phyloP scores from a whole-genome alignment of 179 eudicot species.

The Spinacia oleracea region DNA sequence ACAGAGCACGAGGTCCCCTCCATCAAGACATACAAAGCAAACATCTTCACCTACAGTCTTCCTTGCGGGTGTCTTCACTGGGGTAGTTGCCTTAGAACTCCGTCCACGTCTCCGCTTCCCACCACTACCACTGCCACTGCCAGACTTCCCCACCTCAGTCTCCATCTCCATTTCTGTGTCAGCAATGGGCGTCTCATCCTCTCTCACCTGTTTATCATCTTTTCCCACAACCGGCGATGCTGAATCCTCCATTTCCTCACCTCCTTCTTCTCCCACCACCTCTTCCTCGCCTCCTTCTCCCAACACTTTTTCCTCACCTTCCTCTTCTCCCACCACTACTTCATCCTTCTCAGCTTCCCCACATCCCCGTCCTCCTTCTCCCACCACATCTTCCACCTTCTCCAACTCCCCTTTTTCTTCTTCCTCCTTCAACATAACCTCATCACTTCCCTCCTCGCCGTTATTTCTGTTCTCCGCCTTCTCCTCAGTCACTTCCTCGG shows the following conservation, averaged over 20 bases:
- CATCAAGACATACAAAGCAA: constrained; percentile 96
- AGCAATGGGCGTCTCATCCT: constrained; percentile 26
- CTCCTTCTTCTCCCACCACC: constrained; percentile 11
- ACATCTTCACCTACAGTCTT: constrained; percentile 85
- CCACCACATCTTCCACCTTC: constrained; percentile 6
- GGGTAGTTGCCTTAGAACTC: constrained; percentile 34
- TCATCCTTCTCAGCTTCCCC: background rate
- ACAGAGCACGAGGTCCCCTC: constrained; percentile 94
- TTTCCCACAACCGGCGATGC: constrained; percentile 5
- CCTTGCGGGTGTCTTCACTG: constrained; percentile 42
- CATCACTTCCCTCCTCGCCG: background rate
- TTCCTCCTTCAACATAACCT: background rate
- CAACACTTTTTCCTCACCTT: background rate
- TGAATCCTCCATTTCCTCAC: constrained; percentile 24
- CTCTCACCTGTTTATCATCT: constrained; percentile 32
- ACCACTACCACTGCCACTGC: constrained; percentile 66
- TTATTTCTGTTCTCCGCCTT: background rate
- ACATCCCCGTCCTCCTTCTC: background rate
- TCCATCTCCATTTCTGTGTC: constrained; percentile 33
- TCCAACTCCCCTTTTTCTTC: background rate
- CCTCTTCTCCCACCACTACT: background rate
- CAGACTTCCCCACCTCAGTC: constrained; percentile 34
- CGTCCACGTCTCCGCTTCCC: constrained; percentile 80
- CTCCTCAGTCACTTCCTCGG: background rate
- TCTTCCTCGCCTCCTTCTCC: constrained; percentile 17